A percentile compares a stretch with the other conserved stretches of the same genome.
Conservation (phyloP, 371 early-diverging fungal species). For the Mortierella sp. region DNA sequence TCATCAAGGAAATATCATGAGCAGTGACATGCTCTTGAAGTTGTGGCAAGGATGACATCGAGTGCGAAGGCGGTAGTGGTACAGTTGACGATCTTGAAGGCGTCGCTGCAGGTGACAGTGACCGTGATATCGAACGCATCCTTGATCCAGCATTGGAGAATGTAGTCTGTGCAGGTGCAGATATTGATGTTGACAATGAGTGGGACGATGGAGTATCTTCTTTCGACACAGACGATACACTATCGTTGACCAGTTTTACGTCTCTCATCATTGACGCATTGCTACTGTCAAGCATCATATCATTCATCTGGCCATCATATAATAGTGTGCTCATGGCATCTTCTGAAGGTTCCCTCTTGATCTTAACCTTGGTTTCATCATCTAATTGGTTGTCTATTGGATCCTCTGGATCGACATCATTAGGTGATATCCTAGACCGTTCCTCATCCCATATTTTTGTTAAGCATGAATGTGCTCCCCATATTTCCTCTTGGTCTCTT, state of each 20-base stretch:
- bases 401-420: neutral
- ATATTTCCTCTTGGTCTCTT: neutral
- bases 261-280: neutral
- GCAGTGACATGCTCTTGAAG: slow-evolving; percentile 10
- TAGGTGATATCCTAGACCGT: neutral
- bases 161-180: no score
- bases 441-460: neutral
- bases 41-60: neutral
- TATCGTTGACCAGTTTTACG: neutral
- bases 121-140: neutral
- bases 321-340: neutral
- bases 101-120: neutral
- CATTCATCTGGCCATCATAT: neutral
- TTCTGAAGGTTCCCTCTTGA: neutral
- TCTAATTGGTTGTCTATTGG: neutral
- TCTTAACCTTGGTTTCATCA: neutral
- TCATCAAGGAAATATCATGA: slow-evolving; percentile 24
- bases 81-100: neutral
- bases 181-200: neutral
- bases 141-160: neutral
- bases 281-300: neutral
- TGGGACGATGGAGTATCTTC: neutral
- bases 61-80: neutral
- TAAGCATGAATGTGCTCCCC: neutral
- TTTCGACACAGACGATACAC: neutral